Evolutionary conservation across 257 asterid species (phyloP).

Genomic region (Solanum sparsipilum): DNA sequence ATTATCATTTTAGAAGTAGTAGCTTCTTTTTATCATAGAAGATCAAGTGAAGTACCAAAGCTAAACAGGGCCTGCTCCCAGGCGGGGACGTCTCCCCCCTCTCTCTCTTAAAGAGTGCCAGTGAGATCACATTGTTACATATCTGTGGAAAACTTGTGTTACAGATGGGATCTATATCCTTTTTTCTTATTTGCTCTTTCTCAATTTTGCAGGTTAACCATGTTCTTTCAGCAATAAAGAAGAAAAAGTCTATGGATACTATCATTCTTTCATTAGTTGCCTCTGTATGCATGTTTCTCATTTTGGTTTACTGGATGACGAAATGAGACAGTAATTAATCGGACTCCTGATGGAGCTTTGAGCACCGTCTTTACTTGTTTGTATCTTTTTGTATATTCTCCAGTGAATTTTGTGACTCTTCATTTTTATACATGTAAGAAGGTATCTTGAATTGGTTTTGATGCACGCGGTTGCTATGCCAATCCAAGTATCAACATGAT

Average conservation of each 20-base stretch:
- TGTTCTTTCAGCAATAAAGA: constrained; percentile 68
- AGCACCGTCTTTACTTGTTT: neutral
- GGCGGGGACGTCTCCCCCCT: neutral
- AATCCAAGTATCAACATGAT: neutral
- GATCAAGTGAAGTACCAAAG: neutral
- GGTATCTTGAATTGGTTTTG: constrained; percentile 2
- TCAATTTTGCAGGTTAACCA: constrained; percentile 57
- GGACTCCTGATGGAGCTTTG: neutral
- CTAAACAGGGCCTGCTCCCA: neutral
- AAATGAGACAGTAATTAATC: constrained; percentile 28
- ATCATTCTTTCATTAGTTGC: constrained; percentile 84
- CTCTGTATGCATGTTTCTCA: constrained; percentile 73
- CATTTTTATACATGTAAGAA: neutral
- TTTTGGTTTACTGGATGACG: constrained; percentile 83
- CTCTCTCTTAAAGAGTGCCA: neutral
- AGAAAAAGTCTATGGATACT: constrained; percentile 90
- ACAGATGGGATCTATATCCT: neutral
- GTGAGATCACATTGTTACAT: neutral
- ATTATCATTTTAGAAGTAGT: neutral
- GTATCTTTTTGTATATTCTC: constrained; percentile 7
- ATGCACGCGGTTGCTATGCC: neutral
- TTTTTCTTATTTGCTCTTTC: neutral
- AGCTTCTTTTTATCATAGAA: neutral
- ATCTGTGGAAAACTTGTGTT: neutral
- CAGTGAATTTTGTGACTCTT: neutral